phyloP scores from a whole-genome alignment of 805 yeast genomes.

The Hemisphaericaspora nanyangensis region DNA sequence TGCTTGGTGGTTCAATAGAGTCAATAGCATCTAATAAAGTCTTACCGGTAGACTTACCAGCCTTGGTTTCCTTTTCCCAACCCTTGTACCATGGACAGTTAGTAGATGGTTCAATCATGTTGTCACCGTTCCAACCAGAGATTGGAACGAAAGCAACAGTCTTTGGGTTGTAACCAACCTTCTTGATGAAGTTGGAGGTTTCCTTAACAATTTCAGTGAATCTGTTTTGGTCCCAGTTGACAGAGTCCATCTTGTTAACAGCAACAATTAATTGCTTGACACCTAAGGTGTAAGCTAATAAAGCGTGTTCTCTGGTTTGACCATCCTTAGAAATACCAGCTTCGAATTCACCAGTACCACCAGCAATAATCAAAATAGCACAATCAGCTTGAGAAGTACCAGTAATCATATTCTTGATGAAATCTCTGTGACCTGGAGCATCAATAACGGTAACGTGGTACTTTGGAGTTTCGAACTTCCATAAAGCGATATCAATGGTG shows the following conservation, averaged over 20 bases:
- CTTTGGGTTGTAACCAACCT: slow-evolving; percentile 82
- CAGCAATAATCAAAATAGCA: slow-evolving; percentile 86
- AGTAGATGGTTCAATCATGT: slow-evolving; percentile 80
- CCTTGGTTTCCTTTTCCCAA: slow-evolving; percentile 75
- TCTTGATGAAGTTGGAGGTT: slow-evolving; percentile 75
- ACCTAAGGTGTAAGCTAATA: slow-evolving; percentile 86
- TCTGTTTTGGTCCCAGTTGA: slow-evolving; percentile 80
- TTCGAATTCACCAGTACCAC: slow-evolving; percentile 93
- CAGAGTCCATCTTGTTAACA: slow-evolving; percentile 93
- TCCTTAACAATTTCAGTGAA: slow-evolving; percentile 75
- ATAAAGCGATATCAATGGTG: slow-evolving; percentile 89
- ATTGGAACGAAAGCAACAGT: slow-evolving; percentile 85
- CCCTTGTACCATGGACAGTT: slow-evolving; percentile 91
- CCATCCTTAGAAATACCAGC: slow-evolving; percentile 94
- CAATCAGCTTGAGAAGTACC: slow-evolving; percentile 95
- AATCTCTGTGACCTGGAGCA: slow-evolving; percentile 96
- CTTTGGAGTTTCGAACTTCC: slow-evolving; percentile 91
- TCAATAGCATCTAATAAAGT: slow-evolving; percentile 84
- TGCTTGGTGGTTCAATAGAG: slow-evolving; percentile 72
- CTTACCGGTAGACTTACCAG: slow-evolving; percentile 68
- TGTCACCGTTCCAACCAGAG: slow-evolving; percentile 92
- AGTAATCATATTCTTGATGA: slow-evolving; percentile 93
- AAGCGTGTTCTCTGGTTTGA: slow-evolving; percentile 94
- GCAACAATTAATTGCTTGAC: slow-evolving; percentile 85
- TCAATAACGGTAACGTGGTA: slow-evolving; percentile 88